Evolutionary conservation across 2,329 filamentous ascomycete genomes (phyloP), one percentile per base, ranked within the genome.

Genomic region (Anthostomella pinea): DNA sequence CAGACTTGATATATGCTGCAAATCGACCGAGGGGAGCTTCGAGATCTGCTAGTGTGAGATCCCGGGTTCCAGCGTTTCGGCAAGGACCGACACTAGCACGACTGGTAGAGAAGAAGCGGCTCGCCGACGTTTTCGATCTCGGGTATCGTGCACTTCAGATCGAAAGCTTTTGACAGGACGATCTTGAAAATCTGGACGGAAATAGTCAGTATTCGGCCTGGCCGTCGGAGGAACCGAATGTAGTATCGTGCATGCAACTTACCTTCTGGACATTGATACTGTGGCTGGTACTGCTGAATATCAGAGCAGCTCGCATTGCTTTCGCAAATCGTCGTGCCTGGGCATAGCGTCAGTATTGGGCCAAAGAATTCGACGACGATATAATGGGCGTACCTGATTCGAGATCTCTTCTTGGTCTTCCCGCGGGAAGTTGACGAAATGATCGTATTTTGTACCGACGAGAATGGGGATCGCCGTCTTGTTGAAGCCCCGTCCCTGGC

Each of bases 231-330:
- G n/a, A n/a, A n/a, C n/a, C n/a, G n/a, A n/a, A n/a, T n/a, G n/a
- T n/a, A 31, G 21, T 19, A 7, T 14, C 3, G 13, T 17, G n/a
- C 11, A 22, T 35, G 14, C 19, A 16, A 23, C 11, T 30, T 60
- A 95, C 91, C 85, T 81, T 98, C 68, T 98, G 93, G 46, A 98
- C 93, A 56, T 98, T 98, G 73, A 98, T 98, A 65, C 90, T 96
- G 69, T 98, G 93, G 63, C 90, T 96, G 36, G 93, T 98, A 66
- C 91, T 97, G 68, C 89, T 95, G 67, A 98, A 98, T 58, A 98
- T 97, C 57, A 98, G 75, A 56, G 88, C 89, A 42, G 93, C 93
- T 55, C 94, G 87, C 93, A 98, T 98, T 8, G 93, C 93, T 64
- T 95, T 95, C 46, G 93, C 93, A 63, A 97, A 98, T 41, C 93